Conservation (phyloP, 2,329 filamentous ascomycete species). For the Pezicula radicicola region DNA sequence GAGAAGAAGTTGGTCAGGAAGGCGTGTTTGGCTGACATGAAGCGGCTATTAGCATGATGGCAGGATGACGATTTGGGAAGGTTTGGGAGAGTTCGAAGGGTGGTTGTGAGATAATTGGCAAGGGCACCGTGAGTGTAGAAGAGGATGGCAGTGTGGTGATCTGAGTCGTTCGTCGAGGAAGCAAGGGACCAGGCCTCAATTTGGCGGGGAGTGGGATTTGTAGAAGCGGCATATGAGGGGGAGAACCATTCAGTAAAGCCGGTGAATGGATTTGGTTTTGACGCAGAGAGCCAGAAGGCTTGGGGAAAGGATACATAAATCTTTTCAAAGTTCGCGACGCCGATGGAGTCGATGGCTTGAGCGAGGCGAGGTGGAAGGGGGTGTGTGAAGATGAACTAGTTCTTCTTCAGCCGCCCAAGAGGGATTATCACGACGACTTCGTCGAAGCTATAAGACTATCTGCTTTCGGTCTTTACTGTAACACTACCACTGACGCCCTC, state of each 20-base stretch:
- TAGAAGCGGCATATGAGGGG: conserved; percentile 48
- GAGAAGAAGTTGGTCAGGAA: conserved; percentile 42
- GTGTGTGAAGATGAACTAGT: conserved; percentile 37
- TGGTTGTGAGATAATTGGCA: conserved; percentile 26
- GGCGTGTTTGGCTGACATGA: conserved; percentile 15
- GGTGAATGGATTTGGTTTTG: not conserved
- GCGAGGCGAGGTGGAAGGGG: conserved; percentile 35
- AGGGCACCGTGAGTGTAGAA: conserved; percentile 54
- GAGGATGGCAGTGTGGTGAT: conserved; percentile 60
- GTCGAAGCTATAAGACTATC: conserved; percentile 37
- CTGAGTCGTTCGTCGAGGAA: conserved; percentile 40
- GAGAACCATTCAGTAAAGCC: conserved; percentile 57
- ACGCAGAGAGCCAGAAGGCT: conserved; percentile 50
- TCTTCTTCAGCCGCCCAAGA: conserved; percentile 41
- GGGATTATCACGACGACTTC: conserved; percentile 46
- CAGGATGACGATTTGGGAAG: too few species aligned
- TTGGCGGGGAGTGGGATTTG: conserved; percentile 48
- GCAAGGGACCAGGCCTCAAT: conserved; percentile 60
- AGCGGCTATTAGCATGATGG: too few species aligned
- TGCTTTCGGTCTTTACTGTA: conserved; percentile 37
- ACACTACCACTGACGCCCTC: conserved; percentile 1
- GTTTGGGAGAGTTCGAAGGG: conserved; percentile 1
- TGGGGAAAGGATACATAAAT: conserved; percentile 48
- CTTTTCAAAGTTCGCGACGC: conserved; percentile 43
- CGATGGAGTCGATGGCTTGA: conserved; percentile 40